phyloP scores from a whole-genome alignment of 2,329 filamentous ascomycete species.

The Falciphora oryzae region DNA sequence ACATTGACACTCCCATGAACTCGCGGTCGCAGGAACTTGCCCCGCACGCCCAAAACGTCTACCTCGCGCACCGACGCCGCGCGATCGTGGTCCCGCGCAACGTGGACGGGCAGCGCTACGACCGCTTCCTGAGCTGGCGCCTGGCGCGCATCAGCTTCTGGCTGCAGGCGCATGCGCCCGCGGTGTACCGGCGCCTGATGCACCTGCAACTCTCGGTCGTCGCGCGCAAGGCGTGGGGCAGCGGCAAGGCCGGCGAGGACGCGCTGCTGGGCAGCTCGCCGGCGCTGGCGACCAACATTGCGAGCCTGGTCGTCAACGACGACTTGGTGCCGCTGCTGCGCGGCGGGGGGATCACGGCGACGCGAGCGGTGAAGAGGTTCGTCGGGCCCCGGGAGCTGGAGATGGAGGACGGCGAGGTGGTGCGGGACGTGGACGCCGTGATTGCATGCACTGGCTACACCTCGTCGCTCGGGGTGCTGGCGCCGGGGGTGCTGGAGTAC shows the following conservation, averaged over 20 bases:
- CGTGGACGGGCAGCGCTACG: constrained; percentile 11
- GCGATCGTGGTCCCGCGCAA: constrained; percentile 21
- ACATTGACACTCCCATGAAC: not conserved
- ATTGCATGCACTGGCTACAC: constrained; percentile 27
- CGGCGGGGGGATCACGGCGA: constrained; percentile 21
- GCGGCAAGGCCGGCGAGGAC: constrained; percentile 13
- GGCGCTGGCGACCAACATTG: constrained; percentile 20
- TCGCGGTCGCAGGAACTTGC: constrained; percentile 8
- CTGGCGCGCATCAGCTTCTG: not conserved
- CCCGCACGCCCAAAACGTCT: constrained; percentile 13
- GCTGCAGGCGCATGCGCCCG: not conserved
- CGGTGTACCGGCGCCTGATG: constrained; percentile 4
- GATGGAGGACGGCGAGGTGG: constrained; percentile 24
- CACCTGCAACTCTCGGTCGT: constrained; percentile 2
- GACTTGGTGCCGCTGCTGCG: constrained; percentile 23
- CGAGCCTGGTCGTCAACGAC: constrained; percentile 12
- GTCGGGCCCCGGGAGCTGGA: constrained; percentile 23
- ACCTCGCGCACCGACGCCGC: constrained; percentile 15
- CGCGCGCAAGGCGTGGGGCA: constrained; percentile 1
- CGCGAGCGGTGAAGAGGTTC: constrained; percentile 23
- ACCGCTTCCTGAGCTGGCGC: constrained; percentile 4
- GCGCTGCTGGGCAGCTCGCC: constrained; percentile 22
- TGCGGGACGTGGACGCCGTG: constrained; percentile 28
- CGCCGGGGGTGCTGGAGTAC: not conserved
- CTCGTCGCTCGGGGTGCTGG: constrained; percentile 18